Percentiles rank a stretch among this genome's conserved stretches.
These are phyloP conservation scores for Phytophthora brassicae DNA, from an alignment of 352 stramenopile species.

Conservation along the genomic window DNA sequence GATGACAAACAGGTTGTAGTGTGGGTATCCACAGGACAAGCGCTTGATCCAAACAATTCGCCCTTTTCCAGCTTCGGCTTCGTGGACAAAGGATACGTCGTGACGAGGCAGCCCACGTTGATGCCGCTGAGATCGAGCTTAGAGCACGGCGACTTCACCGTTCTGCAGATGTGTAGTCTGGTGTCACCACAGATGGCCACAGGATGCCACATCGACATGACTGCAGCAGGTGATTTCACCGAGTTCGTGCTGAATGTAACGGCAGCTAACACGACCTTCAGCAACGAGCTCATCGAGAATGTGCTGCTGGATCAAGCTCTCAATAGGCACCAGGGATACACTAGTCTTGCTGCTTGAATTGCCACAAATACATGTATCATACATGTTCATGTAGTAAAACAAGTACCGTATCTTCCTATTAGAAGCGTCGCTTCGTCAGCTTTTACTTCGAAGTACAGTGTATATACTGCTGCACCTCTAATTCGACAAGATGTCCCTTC, in stretches of 20 bases:
- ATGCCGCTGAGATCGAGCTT: conserved; percentile 17
- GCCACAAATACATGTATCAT: not conserved
- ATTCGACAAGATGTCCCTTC: too few species aligned
- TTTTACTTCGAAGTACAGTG: too few species aligned
- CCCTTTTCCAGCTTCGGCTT: conserved; percentile 45
- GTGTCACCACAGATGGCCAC: conserved; percentile 50
- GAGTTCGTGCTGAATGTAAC: conserved; percentile 53
- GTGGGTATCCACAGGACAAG: conserved; percentile 39
- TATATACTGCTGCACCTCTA: too few species aligned
- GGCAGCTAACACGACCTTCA: conserved; percentile 41
- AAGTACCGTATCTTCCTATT: too few species aligned
- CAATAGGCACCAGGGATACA: conserved; percentile 11
- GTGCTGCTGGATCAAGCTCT: conserved; percentile 40
- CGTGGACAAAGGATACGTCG: conserved; percentile 61
- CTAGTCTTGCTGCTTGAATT: conserved; percentile 15
- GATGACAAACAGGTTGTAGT: conserved; percentile 43
- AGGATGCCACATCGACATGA: conserved; percentile 32
- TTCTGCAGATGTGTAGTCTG: conserved; percentile 61
- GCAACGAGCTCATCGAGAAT: conserved; percentile 66
- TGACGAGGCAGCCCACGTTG: conserved; percentile 44
- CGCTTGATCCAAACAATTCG: conserved; percentile 29
- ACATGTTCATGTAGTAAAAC: too few species aligned
- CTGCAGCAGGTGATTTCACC: conserved; percentile 43
- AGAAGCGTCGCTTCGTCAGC: too few species aligned
- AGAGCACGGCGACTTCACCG: conserved; percentile 35